A percentile compares a stretch with the other conserved stretches of the same genome.
Evolutionary conservation across 2,329 filamentous ascomycete species (phyloP).

Genomic region (Ramularia endophylla): DNA sequence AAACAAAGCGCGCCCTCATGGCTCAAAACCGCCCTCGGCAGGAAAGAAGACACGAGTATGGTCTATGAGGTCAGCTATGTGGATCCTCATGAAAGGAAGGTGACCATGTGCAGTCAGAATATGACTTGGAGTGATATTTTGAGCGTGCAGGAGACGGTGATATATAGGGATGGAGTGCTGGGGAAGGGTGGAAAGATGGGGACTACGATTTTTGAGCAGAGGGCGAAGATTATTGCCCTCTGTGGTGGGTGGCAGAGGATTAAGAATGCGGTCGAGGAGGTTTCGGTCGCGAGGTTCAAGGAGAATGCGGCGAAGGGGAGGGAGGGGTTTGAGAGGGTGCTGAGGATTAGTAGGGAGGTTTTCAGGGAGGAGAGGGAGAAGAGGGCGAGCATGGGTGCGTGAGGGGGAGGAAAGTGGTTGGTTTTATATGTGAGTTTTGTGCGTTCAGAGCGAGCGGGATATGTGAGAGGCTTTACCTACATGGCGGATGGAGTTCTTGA

Average conservation of each 20-base stretch:
- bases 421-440: not conserved
- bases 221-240: conserved; percentile 86
- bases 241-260: conserved; percentile 97
- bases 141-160: conserved; percentile 85
- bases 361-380: conserved; percentile 83
- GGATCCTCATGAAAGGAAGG: conserved; percentile 72
- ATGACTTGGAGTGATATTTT: conserved; percentile 88
- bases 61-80: conserved; percentile 97
- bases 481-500: no score
- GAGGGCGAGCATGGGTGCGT: conserved; percentile 18
- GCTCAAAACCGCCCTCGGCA: conserved; percentile 72
- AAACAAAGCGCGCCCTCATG: conserved; percentile 67
- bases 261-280: conserved; percentile 92
- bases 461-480: not conserved
- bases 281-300: conserved; percentile 78
- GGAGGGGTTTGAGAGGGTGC: conserved; percentile 90
- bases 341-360: conserved; percentile 86
- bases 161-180: conserved; percentile 18
- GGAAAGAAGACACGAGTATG: conserved; percentile 68
- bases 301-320: conserved; percentile 88
- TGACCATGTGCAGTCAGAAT: conserved; percentile 96
- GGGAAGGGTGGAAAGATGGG: conserved; percentile 31
- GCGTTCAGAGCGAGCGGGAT: conserved; percentile 4
- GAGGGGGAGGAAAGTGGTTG: not conserved
- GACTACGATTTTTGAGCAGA: conserved; percentile 77